Percentiles rank a stretch among this genome's conserved stretches.
Evolutionary conservation across 176 grass and related monocot species (phyloP).

Genomic region (Eremochloa ophiuroides): DNA sequence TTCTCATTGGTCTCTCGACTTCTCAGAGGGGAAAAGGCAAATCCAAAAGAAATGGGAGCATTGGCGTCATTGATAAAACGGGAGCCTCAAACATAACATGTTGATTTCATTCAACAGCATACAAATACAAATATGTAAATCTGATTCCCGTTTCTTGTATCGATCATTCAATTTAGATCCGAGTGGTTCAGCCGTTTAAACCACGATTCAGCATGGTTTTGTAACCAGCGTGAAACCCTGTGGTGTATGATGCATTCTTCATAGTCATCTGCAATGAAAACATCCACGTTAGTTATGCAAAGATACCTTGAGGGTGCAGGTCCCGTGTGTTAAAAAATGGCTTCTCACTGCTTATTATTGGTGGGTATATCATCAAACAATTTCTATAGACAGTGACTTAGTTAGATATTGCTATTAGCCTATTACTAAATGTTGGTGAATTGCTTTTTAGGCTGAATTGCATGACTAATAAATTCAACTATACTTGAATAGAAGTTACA

Average conservation of each 20-base stretch:
- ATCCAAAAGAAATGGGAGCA: background rate
- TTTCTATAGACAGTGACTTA: too few species aligned
- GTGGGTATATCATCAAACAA: constrained; percentile 3
- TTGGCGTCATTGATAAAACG: background rate
- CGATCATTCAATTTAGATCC: constrained; percentile 30
- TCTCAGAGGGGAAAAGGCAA: background rate
- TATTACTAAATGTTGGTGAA: background rate
- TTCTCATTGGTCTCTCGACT: background rate
- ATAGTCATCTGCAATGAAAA: constrained; percentile 63
- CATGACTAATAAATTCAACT: background rate
- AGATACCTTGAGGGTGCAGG: background rate
- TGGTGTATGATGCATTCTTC: constrained; percentile 63
- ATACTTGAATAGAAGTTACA: background rate
- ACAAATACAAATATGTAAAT: constrained; percentile 4
- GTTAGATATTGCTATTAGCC: background rate
- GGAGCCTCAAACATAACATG: background rate
- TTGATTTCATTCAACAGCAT: background rate
- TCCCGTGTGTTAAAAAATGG: background rate
- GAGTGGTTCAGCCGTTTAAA: constrained; percentile 17
- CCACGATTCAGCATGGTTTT: constrained; percentile 39
- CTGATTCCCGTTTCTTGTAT: background rate
- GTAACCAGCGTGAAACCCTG: constrained; percentile 60
- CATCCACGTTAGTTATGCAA: background rate
- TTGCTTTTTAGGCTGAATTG: background rate
- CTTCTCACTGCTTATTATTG: background rate